Conservation (phyloP, 2,329 filamentous ascomycete genomes). For the Sporothrix luriei region DNA sequence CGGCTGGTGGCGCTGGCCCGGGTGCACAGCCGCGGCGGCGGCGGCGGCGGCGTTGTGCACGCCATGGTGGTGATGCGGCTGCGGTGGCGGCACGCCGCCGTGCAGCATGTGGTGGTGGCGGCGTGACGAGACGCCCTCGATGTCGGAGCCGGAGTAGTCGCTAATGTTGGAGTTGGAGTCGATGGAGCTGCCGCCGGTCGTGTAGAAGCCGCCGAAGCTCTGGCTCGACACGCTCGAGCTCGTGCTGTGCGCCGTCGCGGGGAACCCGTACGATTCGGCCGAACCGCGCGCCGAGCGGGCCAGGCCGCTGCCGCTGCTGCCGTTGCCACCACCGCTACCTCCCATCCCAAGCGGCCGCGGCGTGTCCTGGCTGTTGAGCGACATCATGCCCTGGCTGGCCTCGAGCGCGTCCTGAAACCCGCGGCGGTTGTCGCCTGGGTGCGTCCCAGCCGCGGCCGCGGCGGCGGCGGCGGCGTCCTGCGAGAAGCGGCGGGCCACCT, state of each 20-base stretch:
- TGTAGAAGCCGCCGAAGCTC: conserved; percentile 87
- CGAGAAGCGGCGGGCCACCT: conserved; percentile 29
- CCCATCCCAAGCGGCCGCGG: conserved; percentile 89
- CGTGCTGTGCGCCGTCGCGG: conserved; percentile 71
- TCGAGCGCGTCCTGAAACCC: conserved; percentile 89
- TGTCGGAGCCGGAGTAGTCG: conserved; percentile 72
- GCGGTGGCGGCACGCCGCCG: not conserved
- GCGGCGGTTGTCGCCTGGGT: conserved; percentile 56
- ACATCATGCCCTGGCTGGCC: conserved; percentile 90
- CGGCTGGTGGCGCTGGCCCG: conserved; percentile 1
- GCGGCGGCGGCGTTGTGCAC: not conserved
- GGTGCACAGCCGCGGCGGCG: not conserved
- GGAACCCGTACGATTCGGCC: conserved; percentile 88
- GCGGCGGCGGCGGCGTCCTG: conserved; percentile 18
- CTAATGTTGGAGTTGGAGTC: conserved; percentile 27
- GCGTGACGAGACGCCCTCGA: conserved; percentile 55
- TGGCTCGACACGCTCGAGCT: conserved; percentile 87
- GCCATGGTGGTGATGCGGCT: not conserved
- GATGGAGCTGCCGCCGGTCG: conserved; percentile 59
- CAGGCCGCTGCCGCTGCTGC: too few species aligned
- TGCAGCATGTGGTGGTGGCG: conserved; percentile 1
- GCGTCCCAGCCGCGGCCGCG: not conserved
- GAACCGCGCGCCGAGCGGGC: conserved; percentile 61
- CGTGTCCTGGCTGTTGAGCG: conserved; percentile 86
- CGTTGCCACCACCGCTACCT: too few species aligned